These are phyloP conservation scores for Nicotiana sylvestris DNA, from an alignment of 257 asterid genomes.

Conservation along the genomic window DNA sequence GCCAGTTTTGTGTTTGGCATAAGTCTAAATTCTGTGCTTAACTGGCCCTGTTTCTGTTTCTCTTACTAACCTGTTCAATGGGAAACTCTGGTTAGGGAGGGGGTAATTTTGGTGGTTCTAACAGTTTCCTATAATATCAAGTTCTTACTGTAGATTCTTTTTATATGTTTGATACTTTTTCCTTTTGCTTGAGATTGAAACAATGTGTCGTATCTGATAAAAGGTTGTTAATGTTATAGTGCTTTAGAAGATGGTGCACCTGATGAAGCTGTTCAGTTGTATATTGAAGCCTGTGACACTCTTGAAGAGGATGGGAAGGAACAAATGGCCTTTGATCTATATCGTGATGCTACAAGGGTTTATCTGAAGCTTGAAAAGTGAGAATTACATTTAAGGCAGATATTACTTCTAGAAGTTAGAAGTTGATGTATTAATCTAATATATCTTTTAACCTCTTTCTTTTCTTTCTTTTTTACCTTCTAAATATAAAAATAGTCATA, in stretches of 20 bases:
- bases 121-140: neutral
- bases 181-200: neutral
- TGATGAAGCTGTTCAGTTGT: conserved; percentile 80
- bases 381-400: conserved; percentile 20
- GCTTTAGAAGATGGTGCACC: conserved; percentile 85
- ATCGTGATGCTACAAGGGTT: conserved; percentile 76
- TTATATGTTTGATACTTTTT: neutral
- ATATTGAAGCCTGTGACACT: conserved; percentile 65
- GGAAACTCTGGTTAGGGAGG: neutral
- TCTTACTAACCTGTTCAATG: neutral
- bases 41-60: neutral
- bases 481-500: neutral
- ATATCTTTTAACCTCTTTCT: neutral
- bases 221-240: conserved; percentile 25
- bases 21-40: neutral
- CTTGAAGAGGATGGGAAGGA: conserved; percentile 98
- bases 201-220: conserved; percentile 13
- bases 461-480: neutral
- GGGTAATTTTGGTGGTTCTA: neutral
- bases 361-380: conserved; percentile 91
- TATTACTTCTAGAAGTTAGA: neutral
- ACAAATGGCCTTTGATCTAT: conserved; percentile 95
- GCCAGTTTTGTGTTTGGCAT: neutral
- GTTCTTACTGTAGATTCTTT: conserved; percentile 2
- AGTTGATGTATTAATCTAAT: neutral